A percentile compares a stretch with the other conserved stretches of the same genome.
Evolutionary conservation across 1,139 yeast genomes (phyloP).

Genomic region (Debaryomyces coudertii): DNA sequence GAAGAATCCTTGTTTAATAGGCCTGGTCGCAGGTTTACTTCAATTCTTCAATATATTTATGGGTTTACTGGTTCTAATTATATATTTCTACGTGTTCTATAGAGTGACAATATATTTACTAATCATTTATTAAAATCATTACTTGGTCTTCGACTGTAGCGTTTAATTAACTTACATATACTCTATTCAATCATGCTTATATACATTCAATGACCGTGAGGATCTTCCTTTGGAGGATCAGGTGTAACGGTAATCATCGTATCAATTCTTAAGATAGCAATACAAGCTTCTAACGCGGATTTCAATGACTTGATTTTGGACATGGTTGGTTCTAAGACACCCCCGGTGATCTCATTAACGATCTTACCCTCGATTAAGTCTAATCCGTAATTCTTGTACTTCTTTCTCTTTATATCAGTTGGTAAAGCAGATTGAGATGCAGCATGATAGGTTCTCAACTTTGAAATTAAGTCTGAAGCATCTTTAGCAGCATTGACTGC

Average conservation of each 20-base stretch:
- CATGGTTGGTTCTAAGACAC: conserved; percentile 94
- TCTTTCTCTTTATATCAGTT: conserved; percentile 79
- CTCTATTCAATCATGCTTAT: conserved; percentile 7
- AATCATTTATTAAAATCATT: conserved; percentile 6
- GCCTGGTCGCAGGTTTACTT: background rate
- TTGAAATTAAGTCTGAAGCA: conserved; percentile 91
- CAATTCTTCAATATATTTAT: conserved; percentile 6
- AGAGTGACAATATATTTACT: conserved; percentile 2
- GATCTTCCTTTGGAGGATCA: conserved; percentile 90
- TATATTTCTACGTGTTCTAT: conserved; percentile 5
- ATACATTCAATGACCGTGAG: conserved; percentile 60
- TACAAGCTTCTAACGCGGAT: conserved; percentile 96
- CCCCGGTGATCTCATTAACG: conserved; percentile 79
- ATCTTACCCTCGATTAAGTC: conserved; percentile 91
- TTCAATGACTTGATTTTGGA: conserved; percentile 91
- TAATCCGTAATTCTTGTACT: conserved; percentile 88
- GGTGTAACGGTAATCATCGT: conserved; percentile 98
- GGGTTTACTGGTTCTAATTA: conserved; percentile 5
- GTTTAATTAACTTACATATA: conserved; percentile 1
- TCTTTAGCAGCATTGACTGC: conserved; percentile 99
- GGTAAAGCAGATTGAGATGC: conserved; percentile 88
- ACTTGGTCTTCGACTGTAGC: conserved; percentile 9
- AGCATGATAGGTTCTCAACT: conserved; percentile 94
- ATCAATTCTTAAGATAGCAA: conserved; percentile 95
- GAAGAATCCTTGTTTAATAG: conserved; percentile 6